Conservation (phyloP, 2,329 filamentous ascomycete species). For the Colletotrichum sp. region DNA sequence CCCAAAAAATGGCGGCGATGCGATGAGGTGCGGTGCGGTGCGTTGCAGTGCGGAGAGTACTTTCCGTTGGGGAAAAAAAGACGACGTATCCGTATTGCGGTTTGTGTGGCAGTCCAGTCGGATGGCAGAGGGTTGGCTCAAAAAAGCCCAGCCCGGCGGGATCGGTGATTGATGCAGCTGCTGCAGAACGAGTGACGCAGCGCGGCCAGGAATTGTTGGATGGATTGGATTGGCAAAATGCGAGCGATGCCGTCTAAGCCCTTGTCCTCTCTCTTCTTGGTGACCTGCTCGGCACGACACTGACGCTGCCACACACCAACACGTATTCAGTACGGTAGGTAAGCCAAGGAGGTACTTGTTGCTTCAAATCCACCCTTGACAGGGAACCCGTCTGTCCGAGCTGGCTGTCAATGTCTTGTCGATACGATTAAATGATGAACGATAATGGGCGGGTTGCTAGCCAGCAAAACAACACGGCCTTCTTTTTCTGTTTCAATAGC, state of each 20-base stretch:
- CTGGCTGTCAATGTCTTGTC: neutral
- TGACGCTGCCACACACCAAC: neutral
- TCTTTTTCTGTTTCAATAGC: neutral
- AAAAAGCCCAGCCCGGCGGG: neutral
- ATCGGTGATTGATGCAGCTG: constrained; percentile 12
- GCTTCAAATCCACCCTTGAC: neutral
- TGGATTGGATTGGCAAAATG: constrained; percentile 1
- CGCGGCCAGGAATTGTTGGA: neutral
- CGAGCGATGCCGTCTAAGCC: constrained; percentile 15
- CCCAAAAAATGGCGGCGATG: neutral
- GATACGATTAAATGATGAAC: neutral
- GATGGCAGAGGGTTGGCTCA: neutral
- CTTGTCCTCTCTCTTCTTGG: neutral
- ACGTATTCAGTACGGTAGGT: neutral
- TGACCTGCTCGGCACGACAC: constrained; percentile 1
- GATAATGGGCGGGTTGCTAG: neutral
- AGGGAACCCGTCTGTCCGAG: neutral
- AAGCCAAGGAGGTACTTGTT: neutral
- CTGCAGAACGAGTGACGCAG: constrained; percentile 18
- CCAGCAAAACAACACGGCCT: neutral
- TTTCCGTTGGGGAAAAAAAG: constrained; percentile 13
- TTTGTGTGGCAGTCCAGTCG: neutral
- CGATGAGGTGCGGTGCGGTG: neutral
- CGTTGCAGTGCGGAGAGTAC: neutral
- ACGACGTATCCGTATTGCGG: neutral